These are phyloP conservation scores for Arthrobotrys megalospora DNA, from an alignment of 2,329 filamentous ascomycete genomes.

Conservation along the genomic window DNA sequence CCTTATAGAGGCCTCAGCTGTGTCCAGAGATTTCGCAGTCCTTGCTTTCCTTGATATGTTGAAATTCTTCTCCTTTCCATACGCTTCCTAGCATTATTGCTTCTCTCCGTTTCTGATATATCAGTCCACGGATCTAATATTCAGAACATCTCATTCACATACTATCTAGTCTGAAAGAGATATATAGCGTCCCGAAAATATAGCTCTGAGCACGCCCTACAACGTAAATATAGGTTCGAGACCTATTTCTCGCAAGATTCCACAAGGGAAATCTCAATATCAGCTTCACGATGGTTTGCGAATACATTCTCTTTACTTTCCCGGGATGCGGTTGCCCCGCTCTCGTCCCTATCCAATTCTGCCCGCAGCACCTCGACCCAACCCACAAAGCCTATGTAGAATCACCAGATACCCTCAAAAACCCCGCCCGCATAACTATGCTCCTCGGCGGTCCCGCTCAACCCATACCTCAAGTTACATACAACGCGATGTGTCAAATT, in stretches of 20 bases:
- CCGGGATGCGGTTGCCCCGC: constrained; percentile 43
- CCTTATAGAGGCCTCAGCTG: too few relatives aligned
- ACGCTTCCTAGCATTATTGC: too few relatives aligned
- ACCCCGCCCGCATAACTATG: constrained; percentile 47
- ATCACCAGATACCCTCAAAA: background rate
- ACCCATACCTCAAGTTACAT: constrained; percentile 7
- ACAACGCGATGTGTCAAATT: constrained; percentile 11
- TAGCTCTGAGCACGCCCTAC: too few relatives aligned
- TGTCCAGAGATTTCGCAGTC: background rate
- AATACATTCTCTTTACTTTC: constrained; percentile 48
- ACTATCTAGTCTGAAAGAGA: background rate
- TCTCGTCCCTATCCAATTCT: constrained; percentile 51
- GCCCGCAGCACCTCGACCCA: constrained; percentile 43
- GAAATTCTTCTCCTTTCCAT: too few relatives aligned
- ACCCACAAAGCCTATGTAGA: constrained; percentile 19
- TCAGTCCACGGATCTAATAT: too few relatives aligned
- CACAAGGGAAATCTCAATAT: background rate
- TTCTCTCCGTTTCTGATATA: too few relatives aligned
- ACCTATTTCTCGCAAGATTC: background rate
- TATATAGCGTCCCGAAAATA: background rate
- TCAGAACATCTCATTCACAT: background rate
- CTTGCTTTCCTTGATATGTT: too few relatives aligned
- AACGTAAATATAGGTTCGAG: background rate
- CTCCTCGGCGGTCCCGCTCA: constrained; percentile 22
- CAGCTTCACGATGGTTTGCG: constrained; percentile 38